These are phyloP conservation scores for Lanmaoa rubissima DNA, from an alignment of 768 basidiomycete species.

Conservation along the genomic window DNA sequence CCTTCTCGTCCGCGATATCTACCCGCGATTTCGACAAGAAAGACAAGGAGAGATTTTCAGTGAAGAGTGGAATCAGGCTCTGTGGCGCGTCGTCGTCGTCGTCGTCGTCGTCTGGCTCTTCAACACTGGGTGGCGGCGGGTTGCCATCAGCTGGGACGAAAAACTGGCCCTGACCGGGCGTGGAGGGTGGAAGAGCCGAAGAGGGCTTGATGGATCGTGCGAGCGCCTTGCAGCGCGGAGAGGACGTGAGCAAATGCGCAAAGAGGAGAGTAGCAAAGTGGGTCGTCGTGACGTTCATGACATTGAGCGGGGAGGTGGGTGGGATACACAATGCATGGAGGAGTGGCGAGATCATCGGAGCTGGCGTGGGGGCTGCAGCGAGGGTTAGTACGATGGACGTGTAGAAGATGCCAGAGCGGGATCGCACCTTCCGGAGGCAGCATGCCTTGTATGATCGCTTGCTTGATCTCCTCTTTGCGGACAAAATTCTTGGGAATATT, in stretches of 20 bases:
- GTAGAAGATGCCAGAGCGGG: background rate
- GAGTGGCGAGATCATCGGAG: slow-evolving; percentile 60
- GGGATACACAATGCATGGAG: slow-evolving; percentile 64
- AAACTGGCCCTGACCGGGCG: slow-evolving; percentile 43
- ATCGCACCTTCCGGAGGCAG: slow-evolving; percentile 53
- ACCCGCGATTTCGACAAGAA: slow-evolving; percentile 69
- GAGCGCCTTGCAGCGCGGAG: slow-evolving; percentile 58
- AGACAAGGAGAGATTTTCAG: slow-evolving; percentile 87
- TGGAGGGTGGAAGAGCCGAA: slow-evolving; percentile 30
- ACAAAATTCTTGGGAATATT: slow-evolving; percentile 60
- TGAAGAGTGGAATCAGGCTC: slow-evolving; percentile 77
- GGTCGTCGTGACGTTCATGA: slow-evolving; percentile 56
- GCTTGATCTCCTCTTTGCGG: slow-evolving; percentile 65
- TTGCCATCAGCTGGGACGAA: slow-evolving; percentile 77
- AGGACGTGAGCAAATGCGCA: slow-evolving; percentile 71
- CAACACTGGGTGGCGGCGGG: slow-evolving; percentile 33
- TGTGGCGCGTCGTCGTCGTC: slow-evolving; percentile 67
- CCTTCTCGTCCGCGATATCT: slow-evolving; percentile 51
- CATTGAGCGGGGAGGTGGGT: slow-evolving; percentile 59
- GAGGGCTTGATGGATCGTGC: slow-evolving; percentile 65
- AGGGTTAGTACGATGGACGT: background rate
- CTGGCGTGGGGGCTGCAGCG: slow-evolving; percentile 28
- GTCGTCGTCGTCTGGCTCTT: slow-evolving; percentile 54
- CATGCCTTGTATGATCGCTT: slow-evolving; percentile 73
- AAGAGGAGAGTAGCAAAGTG: slow-evolving; percentile 80